Percentiles rank a stretch among this genome's conserved stretches.
These are phyloP conservation scores for Pichia exigua DNA, from an alignment of 805 yeast species.

Conservation along the genomic window DNA sequence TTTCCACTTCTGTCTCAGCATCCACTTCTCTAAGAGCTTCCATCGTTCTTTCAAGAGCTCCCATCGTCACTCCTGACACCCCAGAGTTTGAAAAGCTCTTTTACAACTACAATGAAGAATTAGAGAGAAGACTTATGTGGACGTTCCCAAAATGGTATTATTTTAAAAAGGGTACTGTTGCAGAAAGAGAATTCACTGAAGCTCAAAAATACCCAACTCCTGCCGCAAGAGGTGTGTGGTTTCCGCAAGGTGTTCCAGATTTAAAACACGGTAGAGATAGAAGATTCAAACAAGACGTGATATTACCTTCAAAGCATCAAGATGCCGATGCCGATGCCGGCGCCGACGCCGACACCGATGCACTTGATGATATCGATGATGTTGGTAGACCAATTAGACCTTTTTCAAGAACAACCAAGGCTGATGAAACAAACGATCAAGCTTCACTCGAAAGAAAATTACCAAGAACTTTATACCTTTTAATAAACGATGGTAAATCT, in stretches of 20 bases:
- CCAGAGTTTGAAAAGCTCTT: conserved; percentile 66
- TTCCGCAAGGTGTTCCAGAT: conserved; percentile 79
- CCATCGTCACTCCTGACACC: conserved; percentile 74
- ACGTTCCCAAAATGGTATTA: conserved; percentile 92
- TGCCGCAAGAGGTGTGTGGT: conserved; percentile 68
- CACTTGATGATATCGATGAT: conserved; percentile 37
- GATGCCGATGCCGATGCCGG: conserved; percentile 9
- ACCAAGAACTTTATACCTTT: conserved; percentile 69
- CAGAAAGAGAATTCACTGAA: conserved; percentile 71
- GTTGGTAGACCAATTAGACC: conserved; percentile 62
- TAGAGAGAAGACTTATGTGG: conserved; percentile 92
- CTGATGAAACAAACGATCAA: conserved; percentile 58
- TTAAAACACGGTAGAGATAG: conserved; percentile 85
- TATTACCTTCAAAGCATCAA: conserved; percentile 54
- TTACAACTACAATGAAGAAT: conserved; percentile 75
- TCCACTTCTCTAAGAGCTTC: conserved; percentile 4
- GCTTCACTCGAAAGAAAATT: conserved; percentile 72
- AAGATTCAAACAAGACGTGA: conserved; percentile 67
- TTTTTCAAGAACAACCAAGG: conserved; percentile 66
- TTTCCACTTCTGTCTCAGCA: conserved; percentile 11
- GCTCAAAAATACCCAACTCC: conserved; percentile 71
- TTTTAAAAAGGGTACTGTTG: conserved; percentile 80
- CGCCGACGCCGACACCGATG: conserved; percentile 7
- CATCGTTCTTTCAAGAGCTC: conserved; percentile 57
- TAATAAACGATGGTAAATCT: conserved; percentile 38